Conservation (phyloP, 768 basidiomycete species). For the Phylloporus scabripes region DNA sequence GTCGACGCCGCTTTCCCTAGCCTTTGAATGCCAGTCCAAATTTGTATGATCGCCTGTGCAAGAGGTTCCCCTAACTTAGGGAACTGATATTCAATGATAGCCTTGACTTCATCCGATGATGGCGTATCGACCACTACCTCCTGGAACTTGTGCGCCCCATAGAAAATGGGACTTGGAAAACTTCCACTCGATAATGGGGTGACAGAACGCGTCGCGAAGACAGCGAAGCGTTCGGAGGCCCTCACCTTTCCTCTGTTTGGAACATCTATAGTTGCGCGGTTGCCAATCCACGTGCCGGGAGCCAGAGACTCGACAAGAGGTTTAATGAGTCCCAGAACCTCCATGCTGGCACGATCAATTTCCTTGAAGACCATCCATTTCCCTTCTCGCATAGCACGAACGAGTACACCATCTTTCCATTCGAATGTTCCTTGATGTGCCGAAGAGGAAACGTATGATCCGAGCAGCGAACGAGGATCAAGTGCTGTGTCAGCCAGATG, state of each 20-base stretch:
- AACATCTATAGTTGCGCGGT: slow-evolving; percentile 59
- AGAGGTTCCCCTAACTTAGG: slow-evolving; percentile 49
- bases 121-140: slow-evolving; percentile 65
- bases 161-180: slow-evolving; percentile 63
- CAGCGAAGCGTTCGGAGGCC: slow-evolving; percentile 72
- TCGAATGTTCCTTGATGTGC: slow-evolving; percentile 84
- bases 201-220: slow-evolving; percentile 86
- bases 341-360: slow-evolving; percentile 83
- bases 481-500: slow-evolving; percentile 94
- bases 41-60: slow-evolving; percentile 47
- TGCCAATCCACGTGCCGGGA: slow-evolving; percentile 70
- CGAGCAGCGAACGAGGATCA: slow-evolving; percentile 88
- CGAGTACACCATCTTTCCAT: slow-evolving; percentile 92
- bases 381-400: slow-evolving; percentile 84
- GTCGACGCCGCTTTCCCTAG: slow-evolving; percentile 48
- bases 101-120: slow-evolving; percentile 56
- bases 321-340: slow-evolving; percentile 83
- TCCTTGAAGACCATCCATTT: slow-evolving; percentile 92
- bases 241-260: slow-evolving; percentile 69
- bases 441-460: slow-evolving; percentile 87
- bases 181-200: slow-evolving; percentile 40
- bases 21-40: slow-evolving; percentile 62
- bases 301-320: slow-evolving; percentile 74
- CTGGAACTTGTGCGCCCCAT: slow-evolving; percentile 79
- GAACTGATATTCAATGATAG: slow-evolving; percentile 67